phyloP scores from a whole-genome alignment of 106 monocot species.

The Agapanthus africanus region DNA sequence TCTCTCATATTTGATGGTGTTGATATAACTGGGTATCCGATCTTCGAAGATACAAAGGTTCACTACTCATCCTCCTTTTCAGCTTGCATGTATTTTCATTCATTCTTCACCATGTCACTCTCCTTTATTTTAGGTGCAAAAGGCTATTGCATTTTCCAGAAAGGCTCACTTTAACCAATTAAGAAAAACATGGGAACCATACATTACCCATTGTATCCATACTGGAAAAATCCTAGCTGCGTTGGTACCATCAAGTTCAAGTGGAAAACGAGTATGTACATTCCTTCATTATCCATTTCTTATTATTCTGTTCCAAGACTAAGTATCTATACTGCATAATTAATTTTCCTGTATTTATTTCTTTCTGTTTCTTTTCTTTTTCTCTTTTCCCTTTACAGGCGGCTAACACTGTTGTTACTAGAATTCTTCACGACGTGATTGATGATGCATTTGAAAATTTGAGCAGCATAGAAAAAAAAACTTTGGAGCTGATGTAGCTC shows the following conservation, averaged over 20 bases:
- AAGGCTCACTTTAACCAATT: slow-evolving; percentile 74
- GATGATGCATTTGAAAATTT: slow-evolving; percentile 82
- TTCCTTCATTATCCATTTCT: not conserved
- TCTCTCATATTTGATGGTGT: slow-evolving; percentile 77
- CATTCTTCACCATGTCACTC: not conserved
- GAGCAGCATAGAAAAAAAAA: slow-evolving; percentile 57
- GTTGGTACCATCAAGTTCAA: slow-evolving; percentile 76
- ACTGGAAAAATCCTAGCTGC: slow-evolving; percentile 92
- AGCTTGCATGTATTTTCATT: not conserved
- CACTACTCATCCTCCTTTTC: not conserved
- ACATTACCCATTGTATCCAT: slow-evolving; percentile 84
- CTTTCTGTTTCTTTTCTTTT: not conserved
- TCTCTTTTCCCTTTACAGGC: slow-evolving; percentile 35
- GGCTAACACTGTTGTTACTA: slow-evolving; percentile 82
- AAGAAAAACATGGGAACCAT: slow-evolving; percentile 86
- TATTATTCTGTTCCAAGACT: not conserved
- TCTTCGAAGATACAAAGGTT: slow-evolving; percentile 78
- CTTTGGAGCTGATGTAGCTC: slow-evolving; percentile 83
- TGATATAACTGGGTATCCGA: slow-evolving; percentile 81
- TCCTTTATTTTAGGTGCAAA: slow-evolving; percentile 51
- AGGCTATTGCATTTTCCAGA: slow-evolving; percentile 82
- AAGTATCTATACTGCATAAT: not conserved
- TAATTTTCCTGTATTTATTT: too few relatives aligned
- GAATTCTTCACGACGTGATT: slow-evolving; percentile 95
- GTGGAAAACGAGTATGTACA: slow-evolving; percentile 53